phyloP scores from a whole-genome alignment of 306 rosid genomes.

The Cucumis hystrix region DNA sequence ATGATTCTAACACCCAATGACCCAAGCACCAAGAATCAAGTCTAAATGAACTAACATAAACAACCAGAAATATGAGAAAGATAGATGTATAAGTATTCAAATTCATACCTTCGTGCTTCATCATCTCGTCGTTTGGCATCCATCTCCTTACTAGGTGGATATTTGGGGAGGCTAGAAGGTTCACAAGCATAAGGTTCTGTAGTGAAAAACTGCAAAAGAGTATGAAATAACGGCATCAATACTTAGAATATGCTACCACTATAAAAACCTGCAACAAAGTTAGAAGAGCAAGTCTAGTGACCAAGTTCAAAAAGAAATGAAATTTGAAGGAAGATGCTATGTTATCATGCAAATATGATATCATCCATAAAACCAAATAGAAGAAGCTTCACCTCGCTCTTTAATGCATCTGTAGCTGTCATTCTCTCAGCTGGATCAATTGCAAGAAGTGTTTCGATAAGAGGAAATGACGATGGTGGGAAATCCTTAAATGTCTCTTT shows the following conservation, averaged over 20 bases:
- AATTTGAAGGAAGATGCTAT: background rate
- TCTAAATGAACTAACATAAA: background rate
- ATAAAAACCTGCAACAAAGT: background rate
- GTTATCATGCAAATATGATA: background rate
- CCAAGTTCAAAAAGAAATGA: background rate
- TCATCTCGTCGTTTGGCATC: conserved; percentile 67
- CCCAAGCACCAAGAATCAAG: background rate
- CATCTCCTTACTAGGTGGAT: conserved; percentile 92
- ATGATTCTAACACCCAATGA: background rate
- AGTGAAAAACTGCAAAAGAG: conserved; percentile 56
- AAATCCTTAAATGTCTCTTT: conserved; percentile 68
- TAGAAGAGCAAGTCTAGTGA: background rate
- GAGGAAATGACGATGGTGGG: conserved; percentile 65
- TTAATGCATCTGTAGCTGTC: conserved; percentile 71
- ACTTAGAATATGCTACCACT: background rate
- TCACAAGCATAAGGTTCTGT: conserved; percentile 80
- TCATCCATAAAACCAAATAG: background rate
- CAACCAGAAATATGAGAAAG: background rate
- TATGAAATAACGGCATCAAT: conserved; percentile 14
- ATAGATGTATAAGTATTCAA: background rate
- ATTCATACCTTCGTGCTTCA: background rate
- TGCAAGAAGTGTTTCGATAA: conserved; percentile 75
- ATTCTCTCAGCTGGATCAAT: conserved; percentile 77
- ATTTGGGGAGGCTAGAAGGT: conserved; percentile 90
- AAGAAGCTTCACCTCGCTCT: conserved; percentile 40